A percentile compares a stretch with the other conserved stretches of the same genome.
Evolutionary conservation across 2,329 filamentous ascomycete genomes (phyloP).

Genomic region (Diatrype stigma): DNA sequence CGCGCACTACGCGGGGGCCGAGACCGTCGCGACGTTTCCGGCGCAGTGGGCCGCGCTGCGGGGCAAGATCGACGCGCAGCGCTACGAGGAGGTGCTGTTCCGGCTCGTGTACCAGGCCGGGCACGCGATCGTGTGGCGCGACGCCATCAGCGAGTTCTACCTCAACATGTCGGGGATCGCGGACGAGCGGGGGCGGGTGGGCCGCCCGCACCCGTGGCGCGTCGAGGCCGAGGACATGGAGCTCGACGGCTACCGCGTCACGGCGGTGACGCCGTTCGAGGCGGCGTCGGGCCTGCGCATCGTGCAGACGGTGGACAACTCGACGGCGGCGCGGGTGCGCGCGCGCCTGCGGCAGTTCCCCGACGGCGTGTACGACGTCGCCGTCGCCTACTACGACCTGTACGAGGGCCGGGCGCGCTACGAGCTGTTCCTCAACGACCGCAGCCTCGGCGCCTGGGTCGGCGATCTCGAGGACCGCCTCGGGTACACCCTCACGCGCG

Average conservation of each 20-base stretch:
- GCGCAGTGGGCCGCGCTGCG: constrained; percentile 49
- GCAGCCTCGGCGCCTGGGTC: constrained; percentile 51
- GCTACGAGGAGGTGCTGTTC: constrained; percentile 55
- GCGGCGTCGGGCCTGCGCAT: constrained; percentile 52
- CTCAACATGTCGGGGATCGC: constrained; percentile 55
- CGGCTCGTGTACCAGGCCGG: constrained; percentile 63
- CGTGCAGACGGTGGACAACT: constrained; percentile 52
- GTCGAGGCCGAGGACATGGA: constrained; percentile 66
- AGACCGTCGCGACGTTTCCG: constrained; percentile 56
- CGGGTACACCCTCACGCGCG: constrained; percentile 53
- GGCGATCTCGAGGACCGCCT: constrained; percentile 57
- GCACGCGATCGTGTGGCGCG: constrained; percentile 67
- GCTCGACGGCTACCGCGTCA: constrained; percentile 52
- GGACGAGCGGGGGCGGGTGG: constrained; percentile 52
- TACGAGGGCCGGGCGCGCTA: constrained; percentile 54
- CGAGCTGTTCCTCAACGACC: constrained; percentile 49
- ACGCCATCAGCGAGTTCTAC: constrained; percentile 63
- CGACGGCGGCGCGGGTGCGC: constrained; percentile 44
- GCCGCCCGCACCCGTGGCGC: constrained; percentile 59
- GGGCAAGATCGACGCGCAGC: constrained; percentile 54
- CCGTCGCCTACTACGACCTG: constrained; percentile 64
- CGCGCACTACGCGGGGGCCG: constrained; percentile 49
- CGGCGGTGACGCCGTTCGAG: constrained; percentile 54
- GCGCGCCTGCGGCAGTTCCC: constrained; percentile 41
- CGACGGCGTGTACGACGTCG: constrained; percentile 57